Percentiles rank a stretch among this genome's conserved stretches.
phyloP scores from a whole-genome alignment of 2,329 filamentous ascomycete species.

The Botryotinia convoluta region DNA sequence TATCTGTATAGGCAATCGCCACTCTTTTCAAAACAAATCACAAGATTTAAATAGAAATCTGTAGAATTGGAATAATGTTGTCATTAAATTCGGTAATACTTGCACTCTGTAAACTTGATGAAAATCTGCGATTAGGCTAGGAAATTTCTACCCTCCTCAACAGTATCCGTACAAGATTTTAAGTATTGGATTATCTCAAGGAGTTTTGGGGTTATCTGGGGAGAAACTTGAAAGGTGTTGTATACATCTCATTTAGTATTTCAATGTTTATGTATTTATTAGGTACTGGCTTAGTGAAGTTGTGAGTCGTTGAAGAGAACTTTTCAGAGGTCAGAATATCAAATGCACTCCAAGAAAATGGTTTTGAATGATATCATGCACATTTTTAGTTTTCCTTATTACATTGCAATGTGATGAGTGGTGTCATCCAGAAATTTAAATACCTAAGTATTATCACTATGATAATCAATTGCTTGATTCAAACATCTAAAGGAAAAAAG shows the following conservation, averaged over 20 bases:
- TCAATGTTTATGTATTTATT: not conserved
- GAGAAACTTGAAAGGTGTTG: not conserved
- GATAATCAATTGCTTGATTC: not conserved
- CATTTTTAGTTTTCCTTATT: too few relatives aligned
- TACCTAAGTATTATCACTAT: too few relatives aligned
- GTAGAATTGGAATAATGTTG: not conserved
- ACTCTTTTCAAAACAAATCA: not conserved
- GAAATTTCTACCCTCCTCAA: not conserved
- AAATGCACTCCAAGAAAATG: not conserved
- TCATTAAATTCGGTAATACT: not conserved
- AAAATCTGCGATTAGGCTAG: conserved; percentile 5
- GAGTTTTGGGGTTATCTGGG: not conserved
- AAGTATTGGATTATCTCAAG: not conserved
- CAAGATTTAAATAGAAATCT: not conserved
- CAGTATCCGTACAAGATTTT: not conserved
- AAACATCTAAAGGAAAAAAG: too few relatives aligned
- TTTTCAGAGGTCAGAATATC: not conserved
- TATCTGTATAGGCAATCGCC: not conserved
- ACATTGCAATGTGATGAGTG: not conserved
- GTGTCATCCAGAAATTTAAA: too few relatives aligned
- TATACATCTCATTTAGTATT: not conserved
- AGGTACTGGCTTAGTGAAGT: not conserved
- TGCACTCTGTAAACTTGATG: not conserved
- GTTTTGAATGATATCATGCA: not conserved
- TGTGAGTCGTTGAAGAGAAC: too few relatives aligned